phyloP scores from a whole-genome alignment of 2,329 filamentous ascomycete genomes.

The Westerdykella ornata region DNA sequence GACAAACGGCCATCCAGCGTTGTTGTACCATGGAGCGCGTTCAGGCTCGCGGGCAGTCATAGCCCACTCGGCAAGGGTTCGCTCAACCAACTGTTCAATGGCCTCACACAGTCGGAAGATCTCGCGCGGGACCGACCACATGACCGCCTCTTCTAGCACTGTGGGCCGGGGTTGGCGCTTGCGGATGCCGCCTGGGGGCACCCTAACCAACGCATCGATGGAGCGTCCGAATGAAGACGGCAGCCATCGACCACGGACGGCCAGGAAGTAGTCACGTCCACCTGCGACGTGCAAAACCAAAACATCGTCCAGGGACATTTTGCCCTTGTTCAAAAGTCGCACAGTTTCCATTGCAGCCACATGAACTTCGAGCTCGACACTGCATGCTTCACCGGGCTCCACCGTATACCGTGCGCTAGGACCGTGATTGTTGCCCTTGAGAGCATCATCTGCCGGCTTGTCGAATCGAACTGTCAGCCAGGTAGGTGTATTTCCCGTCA shows the following conservation, averaged over 20 bases:
- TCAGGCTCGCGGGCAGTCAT: slow-evolving; percentile 46
- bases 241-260: slow-evolving; percentile 69
- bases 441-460: slow-evolving; percentile 12
- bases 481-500: slow-evolving; percentile 54
- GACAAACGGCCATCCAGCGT: slow-evolving; percentile 56
- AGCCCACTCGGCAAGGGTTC: slow-evolving; percentile 56
- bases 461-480: slow-evolving; percentile 69
- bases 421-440: slow-evolving; percentile 20
- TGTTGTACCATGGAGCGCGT: slow-evolving; percentile 48
- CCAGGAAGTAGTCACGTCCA: slow-evolving; percentile 87
- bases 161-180: slow-evolving; percentile 48
- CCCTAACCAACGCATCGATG: slow-evolving; percentile 78
- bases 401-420: slow-evolving; percentile 55
- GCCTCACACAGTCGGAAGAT: slow-evolving; percentile 83
- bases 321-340: slow-evolving; percentile 63
- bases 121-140: slow-evolving; percentile 76
- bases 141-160: neutral
- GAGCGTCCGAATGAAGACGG: slow-evolving; percentile 78
- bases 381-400: slow-evolving; percentile 76
- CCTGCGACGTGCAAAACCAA: slow-evolving; percentile 75
- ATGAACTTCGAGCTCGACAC: slow-evolving; percentile 60
- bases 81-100: slow-evolving; percentile 55
- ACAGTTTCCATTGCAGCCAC: slow-evolving; percentile 60
- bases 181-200: slow-evolving; percentile 72
- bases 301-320: slow-evolving; percentile 68